phyloP scores from a whole-genome alignment of 768 basidiomycete species.

The Cyclocybe cylindracea region DNA sequence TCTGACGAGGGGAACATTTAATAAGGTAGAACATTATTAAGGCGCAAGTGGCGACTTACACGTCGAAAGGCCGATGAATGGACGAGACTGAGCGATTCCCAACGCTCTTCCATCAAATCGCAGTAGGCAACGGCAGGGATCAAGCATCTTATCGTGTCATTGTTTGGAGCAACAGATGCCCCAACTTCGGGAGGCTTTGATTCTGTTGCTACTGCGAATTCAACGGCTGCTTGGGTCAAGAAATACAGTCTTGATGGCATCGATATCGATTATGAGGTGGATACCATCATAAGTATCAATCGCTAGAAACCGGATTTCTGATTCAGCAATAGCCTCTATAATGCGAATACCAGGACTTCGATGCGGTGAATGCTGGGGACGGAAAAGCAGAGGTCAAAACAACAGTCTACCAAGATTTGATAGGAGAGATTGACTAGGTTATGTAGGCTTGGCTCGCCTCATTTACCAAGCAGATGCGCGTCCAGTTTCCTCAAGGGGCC shows the following conservation, averaged over 20 bases:
- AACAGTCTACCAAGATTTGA: neutral
- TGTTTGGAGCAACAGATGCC: conserved; percentile 56
- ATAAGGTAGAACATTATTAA: conserved; percentile 40
- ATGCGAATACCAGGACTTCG: conserved; percentile 49
- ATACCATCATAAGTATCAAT: no score
- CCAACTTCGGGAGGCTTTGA: conserved; percentile 62
- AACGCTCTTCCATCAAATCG: conserved; percentile 49
- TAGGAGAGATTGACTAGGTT: neutral
- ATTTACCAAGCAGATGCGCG: conserved; percentile 52
- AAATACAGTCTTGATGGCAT: conserved; percentile 66
- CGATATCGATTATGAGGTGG: conserved; percentile 71
- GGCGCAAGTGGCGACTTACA: neutral
- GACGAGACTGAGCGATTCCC: conserved; percentile 42
- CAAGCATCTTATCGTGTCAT: conserved; percentile 54
- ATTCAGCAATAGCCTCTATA: no score
- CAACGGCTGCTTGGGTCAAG: conserved; percentile 66
- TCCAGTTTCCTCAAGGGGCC: conserved; percentile 44
- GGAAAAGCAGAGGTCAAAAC: conserved; percentile 49
- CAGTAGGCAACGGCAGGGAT: conserved; percentile 60
- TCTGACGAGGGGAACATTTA: conserved; percentile 52
- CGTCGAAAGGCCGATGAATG: conserved; percentile 47
- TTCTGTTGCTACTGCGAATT: conserved; percentile 60
- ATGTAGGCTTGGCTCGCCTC: conserved; percentile 50
- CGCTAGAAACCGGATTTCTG: no score
- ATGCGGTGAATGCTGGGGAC: conserved; percentile 53